Conservation (phyloP, 2,329 filamentous ascomycete genomes). For the Septoria petroselini region DNA sequence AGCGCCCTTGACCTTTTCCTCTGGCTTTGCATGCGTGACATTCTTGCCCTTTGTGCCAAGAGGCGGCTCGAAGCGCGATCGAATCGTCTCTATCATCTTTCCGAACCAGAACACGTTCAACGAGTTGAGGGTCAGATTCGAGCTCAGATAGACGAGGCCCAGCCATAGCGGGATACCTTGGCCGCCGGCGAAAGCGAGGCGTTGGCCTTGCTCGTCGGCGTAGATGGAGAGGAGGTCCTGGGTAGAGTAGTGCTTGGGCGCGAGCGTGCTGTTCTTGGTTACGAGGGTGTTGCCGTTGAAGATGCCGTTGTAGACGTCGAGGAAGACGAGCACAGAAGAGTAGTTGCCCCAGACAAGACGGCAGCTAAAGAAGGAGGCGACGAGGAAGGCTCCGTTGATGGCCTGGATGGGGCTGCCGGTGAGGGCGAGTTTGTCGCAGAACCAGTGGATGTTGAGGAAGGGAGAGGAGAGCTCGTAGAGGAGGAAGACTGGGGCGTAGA, state of each 20-base stretch:
- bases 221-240: slow-evolving; percentile 27
- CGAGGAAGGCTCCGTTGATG: slow-evolving; percentile 71
- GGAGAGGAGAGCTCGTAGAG: slow-evolving; percentile 84
- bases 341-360: slow-evolving; percentile 76
- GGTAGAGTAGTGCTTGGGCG: slow-evolving; percentile 21
- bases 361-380: slow-evolving; percentile 71
- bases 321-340: slow-evolving; percentile 62
- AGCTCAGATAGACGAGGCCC: slow-evolving; percentile 62
- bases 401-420: slow-evolving; percentile 72
- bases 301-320: slow-evolving; percentile 60
- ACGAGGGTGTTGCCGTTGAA: slow-evolving; percentile 22
- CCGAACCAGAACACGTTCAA: slow-evolving; percentile 84
- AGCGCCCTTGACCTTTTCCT: slow-evolving; percentile 25
- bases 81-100: slow-evolving; percentile 78
- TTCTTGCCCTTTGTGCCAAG: slow-evolving; percentile 41
- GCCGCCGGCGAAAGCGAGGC: slow-evolving; percentile 31
- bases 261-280: slow-evolving; percentile 22
- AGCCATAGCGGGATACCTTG: slow-evolving; percentile 65
- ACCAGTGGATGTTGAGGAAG: slow-evolving; percentile 88
- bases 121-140: slow-evolving; percentile 69
- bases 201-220: slow-evolving; percentile 28
- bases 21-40: slow-evolving; percentile 29
- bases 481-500: slow-evolving; percentile 76
- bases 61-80: slow-evolving; percentile 68
- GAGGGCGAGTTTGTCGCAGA: slow-evolving; percentile 80